Percentiles rank a stretch among this genome's conserved stretches.
phyloP scores from a whole-genome alignment of 192 early-diverging fungal genomes.

The Dispira parvispora region DNA sequence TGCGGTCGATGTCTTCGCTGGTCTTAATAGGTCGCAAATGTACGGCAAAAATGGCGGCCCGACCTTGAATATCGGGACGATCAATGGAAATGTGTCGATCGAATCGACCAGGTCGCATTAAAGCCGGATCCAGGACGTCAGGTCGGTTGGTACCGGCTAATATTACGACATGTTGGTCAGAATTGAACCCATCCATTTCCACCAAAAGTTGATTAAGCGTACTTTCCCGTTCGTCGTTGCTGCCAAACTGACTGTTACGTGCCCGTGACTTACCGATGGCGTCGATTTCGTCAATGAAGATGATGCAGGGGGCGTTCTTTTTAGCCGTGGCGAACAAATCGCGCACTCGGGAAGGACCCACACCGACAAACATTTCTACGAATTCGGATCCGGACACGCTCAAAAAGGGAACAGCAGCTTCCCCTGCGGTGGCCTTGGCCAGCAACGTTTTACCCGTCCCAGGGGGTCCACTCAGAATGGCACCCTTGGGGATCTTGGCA shows the following conservation, averaged over 20 bases:
- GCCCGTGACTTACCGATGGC: conserved; percentile 97
- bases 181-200: conserved; percentile 95
- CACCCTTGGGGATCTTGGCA: conserved; percentile 98
- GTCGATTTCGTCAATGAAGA: conserved; percentile 99
- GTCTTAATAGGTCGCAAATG: conserved; percentile 88
- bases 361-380: conserved; percentile 99
- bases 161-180: conserved; percentile 60
- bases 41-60: conserved; percentile 91
- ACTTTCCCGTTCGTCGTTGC: conserved; percentile 95
- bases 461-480: conserved; percentile 81
- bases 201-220: conserved; percentile 96
- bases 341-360: conserved; percentile 80
- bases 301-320: conserved; percentile 94
- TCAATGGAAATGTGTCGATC: conserved; percentile 97
- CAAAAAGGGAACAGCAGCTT: conserved; percentile 94
- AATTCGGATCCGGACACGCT: conserved; percentile 99
- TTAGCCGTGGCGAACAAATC: conserved; percentile 96
- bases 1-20: conserved; percentile 53
- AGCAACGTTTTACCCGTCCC: conserved; percentile 98
- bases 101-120: conserved; percentile 95
- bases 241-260: conserved; percentile 67
- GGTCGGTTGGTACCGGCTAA: conserved; percentile 96
- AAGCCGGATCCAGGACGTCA: conserved; percentile 88
- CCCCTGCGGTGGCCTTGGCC: conserved; percentile 98
- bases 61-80: conserved; percentile 89